Base-by-base conservation (phyloP, 495 filamentous ascomycete genomes). In the Pseudoneurospora amorphoporcata region DNA sequence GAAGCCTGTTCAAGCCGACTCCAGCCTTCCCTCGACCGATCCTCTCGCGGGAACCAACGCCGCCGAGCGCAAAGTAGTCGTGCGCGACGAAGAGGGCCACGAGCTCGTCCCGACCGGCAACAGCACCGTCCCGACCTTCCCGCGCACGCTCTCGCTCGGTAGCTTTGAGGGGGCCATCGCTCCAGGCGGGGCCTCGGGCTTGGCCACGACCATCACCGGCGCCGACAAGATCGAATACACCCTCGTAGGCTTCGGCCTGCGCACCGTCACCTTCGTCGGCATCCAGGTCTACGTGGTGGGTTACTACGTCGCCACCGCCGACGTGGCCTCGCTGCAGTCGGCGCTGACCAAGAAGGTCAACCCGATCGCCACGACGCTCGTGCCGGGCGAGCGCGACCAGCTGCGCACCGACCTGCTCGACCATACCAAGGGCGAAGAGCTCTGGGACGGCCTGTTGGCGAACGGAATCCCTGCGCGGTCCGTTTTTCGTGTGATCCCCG, bases 211-310 rank as follows among this genome's bases (percentile, higher is more conserved):
- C 3, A 37, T 75, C 37, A 74, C 76, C 65, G 39, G 81, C 4
- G 80, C 47, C 38, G 47, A 45, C 19, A 72, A 70, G 12, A 81
- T 84, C 38, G 92, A 96, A 74, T 98, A 97, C 80, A 92, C 92
- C 38, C 87, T 98, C 0, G 85, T 98, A 7, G 95, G 95, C 0
- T 84, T 97, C 45, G 95, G 95, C 9, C 88, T 95, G 69, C 88
- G 95, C 70, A 95, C 91, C 8, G 95, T 99, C 23, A 94, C 90
- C 43, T 97, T 98, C 78, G 79, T 99, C 53, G 82, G 88, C n/a
- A 92, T 99, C 37, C 90, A 97, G 79, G 95, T 99, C 71, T 99
- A 99, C 83, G 92, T 97, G 17, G 92, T 97, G 0, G 95, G 95
- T 8, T 83, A 95, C 74, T 99, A 99, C 81, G 85, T 97, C 37